phyloP scores from a whole-genome alignment of 495 filamentous ascomycete genomes.

The Penicillium parvum region DNA sequence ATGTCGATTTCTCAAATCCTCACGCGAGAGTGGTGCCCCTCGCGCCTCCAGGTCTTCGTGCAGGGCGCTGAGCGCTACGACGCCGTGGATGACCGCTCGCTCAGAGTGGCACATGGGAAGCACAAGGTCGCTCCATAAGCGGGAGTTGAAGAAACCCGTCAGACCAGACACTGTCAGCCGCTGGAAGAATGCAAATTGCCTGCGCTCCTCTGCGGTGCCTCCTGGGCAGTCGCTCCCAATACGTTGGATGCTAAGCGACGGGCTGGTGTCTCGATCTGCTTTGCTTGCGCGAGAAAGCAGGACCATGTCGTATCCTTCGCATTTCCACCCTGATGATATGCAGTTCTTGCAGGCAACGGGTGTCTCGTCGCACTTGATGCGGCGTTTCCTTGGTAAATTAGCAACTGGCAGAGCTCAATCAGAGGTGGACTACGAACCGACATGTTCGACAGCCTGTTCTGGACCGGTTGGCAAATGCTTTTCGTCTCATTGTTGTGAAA shows the following conservation, averaged over 20 bases:
- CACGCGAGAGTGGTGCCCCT: slow-evolving; percentile 8
- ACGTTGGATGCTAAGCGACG: background rate
- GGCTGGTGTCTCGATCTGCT: background rate
- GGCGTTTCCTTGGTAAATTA: slow-evolving; percentile 8
- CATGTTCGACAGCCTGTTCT: slow-evolving; percentile 3
- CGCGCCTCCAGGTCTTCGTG: slow-evolving; percentile 29
- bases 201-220: slow-evolving; percentile 10
- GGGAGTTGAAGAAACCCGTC: slow-evolving; percentile 38
- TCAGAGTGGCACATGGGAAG: slow-evolving; percentile 43
- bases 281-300: slow-evolving; percentile 3
- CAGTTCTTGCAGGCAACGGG: slow-evolving; percentile 17
- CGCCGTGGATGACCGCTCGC: slow-evolving; percentile 49
- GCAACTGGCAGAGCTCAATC: background rate
- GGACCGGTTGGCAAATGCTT: background rate
- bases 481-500: slow-evolving; percentile 1
- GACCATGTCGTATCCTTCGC: slow-evolving; percentile 22
- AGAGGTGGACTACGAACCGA: slow-evolving; percentile 4
- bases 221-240: background rate
- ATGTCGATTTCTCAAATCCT: slow-evolving; percentile 10
- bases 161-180: slow-evolving; percentile 37
- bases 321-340: slow-evolving; percentile 13
- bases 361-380: slow-evolving; percentile 24
- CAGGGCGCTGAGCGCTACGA: slow-evolving; percentile 42
- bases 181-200: slow-evolving; percentile 35
- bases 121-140: slow-evolving; percentile 46